Base-by-base conservation (phyloP, 2,329 filamentous ascomycete genomes). In the Hypomyces perniciosus region DNA sequence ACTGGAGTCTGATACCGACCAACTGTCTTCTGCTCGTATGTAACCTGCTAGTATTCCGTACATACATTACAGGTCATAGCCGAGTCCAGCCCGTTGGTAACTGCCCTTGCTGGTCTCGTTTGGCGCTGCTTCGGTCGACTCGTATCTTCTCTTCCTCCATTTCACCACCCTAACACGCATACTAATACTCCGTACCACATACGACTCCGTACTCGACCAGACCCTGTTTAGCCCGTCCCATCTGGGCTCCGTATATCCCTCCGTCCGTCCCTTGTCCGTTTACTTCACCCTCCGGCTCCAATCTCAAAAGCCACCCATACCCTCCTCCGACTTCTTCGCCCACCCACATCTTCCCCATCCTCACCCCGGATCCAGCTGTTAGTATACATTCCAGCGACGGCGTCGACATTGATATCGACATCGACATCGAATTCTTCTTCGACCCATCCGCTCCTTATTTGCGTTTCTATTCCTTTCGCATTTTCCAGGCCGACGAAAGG, bases 241-340 rank as follows among this genome's bases (percentile, higher is more conserved):
- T 34, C 51, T 45, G 38, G 34, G 46, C 37, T 45, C 31, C 30
- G 45, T 20, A 30, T 9, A 40, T 33, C 38, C 42, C 43, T 31
- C 40, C 5, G 13, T 9, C 40, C 40, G 10, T 27, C 40, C 40
- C 20, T 30, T 33, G 48, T 39, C 41, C 13, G 10, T 12, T 29
- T n/a, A 29, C 31, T 26, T 9, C 20, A 46, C 42, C 46, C 5
- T 28, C 48, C 49, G 52, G 48, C 52, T 51, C 40, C 47, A 51
- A 51, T 50, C 50, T 60, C 58, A 61, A 59, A 60, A 61, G 56
- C 59, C 56, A 56, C 56, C 54, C 48, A 53, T 56, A 45, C 52
- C 56, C 56, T 50, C 46, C 43, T 53, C 35, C 7, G 31, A 27
- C 41, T 34, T 44, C 44, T 44, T 51, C 39, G 34, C 44, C 44